Evolutionary conservation across 148 eudicot genomes (phyloP).

Genomic region (Nepenthes mirabilis): DNA sequence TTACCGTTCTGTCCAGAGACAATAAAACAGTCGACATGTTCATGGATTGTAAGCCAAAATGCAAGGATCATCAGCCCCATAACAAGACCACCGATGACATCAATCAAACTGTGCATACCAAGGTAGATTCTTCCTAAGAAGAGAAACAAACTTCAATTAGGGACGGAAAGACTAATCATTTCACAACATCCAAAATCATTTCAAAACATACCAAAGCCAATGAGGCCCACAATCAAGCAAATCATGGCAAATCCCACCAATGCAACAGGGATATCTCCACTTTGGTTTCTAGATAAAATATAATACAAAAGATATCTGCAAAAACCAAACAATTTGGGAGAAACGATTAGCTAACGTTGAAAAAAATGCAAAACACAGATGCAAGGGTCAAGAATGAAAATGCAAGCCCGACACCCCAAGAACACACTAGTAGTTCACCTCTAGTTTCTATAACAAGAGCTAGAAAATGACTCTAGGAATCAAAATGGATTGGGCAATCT

Average conservation of each 20-base stretch:
- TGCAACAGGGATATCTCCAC: constrained; percentile 20
- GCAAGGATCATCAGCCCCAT: constrained; percentile 61
- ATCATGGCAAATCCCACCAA: constrained; percentile 37
- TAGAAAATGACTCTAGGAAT: too few relatives aligned
- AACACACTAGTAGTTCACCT: too few relatives aligned
- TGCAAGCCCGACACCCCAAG: too few relatives aligned
- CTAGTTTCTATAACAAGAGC: too few relatives aligned
- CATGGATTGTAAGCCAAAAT: constrained; percentile 63
- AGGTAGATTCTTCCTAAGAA: constrained; percentile 88
- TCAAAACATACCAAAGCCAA: constrained; percentile 56
- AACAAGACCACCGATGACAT: constrained; percentile 63
- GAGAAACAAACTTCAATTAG: constrained; percentile 15
- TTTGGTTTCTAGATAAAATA: constrained; percentile 28
- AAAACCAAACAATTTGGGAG: constrained; percentile 1
- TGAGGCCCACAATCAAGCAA: constrained; percentile 59
- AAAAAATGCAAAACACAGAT: too few relatives aligned
- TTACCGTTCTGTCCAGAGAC: constrained; percentile 83
- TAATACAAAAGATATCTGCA: constrained; percentile 72
- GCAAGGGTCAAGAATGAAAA: too few relatives aligned
- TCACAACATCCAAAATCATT: background rate
- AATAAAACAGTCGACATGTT: constrained; percentile 58
- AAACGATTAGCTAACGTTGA: background rate
- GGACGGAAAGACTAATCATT: constrained; percentile 4
- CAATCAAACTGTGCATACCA: constrained; percentile 95
- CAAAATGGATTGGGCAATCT: too few relatives aligned